phyloP scores from a whole-genome alignment of 305 asterid genomes.

The Solanum hybrid region DNA sequence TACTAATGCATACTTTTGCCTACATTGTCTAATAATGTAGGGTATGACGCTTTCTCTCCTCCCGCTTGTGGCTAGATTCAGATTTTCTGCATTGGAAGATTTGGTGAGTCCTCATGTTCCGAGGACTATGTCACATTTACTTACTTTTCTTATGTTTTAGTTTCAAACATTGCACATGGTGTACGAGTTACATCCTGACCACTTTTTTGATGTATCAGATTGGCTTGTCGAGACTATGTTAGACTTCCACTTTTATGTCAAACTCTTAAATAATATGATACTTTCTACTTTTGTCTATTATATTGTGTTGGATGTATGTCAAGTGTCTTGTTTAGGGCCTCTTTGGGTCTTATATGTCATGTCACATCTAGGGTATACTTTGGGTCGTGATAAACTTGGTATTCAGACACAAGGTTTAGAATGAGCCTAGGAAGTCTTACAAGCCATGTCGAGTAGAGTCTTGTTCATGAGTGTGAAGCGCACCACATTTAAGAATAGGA shows the following conservation, averaged over 20 bases:
- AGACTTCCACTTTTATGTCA: background rate
- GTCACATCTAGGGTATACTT: background rate
- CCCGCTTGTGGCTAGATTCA: background rate
- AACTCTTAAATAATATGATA: background rate
- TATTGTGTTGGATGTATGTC: background rate
- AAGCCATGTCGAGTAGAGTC: too few species aligned
- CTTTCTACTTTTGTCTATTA: background rate
- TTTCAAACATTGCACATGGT: background rate
- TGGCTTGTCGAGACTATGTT: background rate
- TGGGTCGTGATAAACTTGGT: background rate
- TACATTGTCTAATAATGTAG: background rate
- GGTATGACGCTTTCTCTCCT: background rate
- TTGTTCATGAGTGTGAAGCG: too few species aligned
- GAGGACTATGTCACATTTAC: background rate
- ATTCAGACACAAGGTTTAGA: too few species aligned
- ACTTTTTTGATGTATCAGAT: too few species aligned
- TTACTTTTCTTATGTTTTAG: background rate
- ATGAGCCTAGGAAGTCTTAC: too few species aligned
- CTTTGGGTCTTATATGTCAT: background rate
- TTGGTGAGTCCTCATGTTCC: background rate
- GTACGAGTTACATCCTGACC: background rate
- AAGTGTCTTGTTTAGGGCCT: background rate
- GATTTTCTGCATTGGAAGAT: background rate
- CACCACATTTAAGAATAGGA: too few species aligned
- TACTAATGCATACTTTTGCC: background rate